Base-by-base conservation (phyloP, 2,329 filamentous ascomycete genomes). In the Fusarium sp. region DNA sequence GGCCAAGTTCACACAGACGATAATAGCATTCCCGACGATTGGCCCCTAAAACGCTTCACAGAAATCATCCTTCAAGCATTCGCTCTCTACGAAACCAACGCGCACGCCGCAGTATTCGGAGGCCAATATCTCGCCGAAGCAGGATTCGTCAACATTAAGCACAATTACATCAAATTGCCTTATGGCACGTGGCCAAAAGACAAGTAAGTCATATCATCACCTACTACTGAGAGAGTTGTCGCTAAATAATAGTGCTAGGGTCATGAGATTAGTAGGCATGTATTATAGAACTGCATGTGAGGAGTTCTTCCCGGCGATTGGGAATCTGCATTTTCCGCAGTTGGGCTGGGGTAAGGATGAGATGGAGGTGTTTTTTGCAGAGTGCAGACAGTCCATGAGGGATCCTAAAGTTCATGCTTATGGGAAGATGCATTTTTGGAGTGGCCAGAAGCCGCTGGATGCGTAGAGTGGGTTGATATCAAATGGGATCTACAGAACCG, bases 151-250 rank as follows among this genome's bases (percentile, higher is more conserved):
- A 81, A 85, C 28, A 80, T 85, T 3, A 73, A 77, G 8, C 80
- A 84, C 62, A 80, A 80, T 26, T 79, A 76, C 20, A 80, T 82
- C 63, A 84, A 86, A 72, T 76, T 87, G 2, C 86, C 87, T 0
- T 82, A 85, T 15, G 85, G 84, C 28, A 81, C 80, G 2, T 88
- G 87, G 87, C 83, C 86, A 0, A 84, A 82, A 26, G 84, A 88
- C 61, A 81, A 82, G 53, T 83, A 79, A 66, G 70, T 51, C 35
- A 5, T 0, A 35, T 15, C 32, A 35, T 15, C 32, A 2, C 1
- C 1, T 8, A 1, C 6, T 11, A 1, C 18, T 3, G 4, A 1
- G 3, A 11, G 10, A 8, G 5, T 2, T 2, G 3, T 22, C 22
- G 26, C 53, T 72, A 35, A 35, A 35, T 35, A 10, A 42, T 17